These are phyloP conservation scores for Zalaria sp. DNA, from an alignment of 2,329 filamentous ascomycete species.

Conservation along the genomic window DNA sequence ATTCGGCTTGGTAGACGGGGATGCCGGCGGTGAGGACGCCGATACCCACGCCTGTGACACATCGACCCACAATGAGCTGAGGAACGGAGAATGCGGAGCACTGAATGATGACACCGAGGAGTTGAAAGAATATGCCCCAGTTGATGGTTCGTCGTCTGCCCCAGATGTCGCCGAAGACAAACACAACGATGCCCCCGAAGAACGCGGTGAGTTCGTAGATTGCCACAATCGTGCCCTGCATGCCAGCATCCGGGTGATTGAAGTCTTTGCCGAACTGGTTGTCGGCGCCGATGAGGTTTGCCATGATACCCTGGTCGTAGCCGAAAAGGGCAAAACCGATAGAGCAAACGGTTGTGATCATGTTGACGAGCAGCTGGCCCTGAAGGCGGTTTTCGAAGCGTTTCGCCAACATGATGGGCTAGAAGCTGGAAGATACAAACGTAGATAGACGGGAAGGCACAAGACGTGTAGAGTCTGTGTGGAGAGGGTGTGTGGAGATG, in stretches of 20 bases:
- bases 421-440: no score
- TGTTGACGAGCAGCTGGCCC: conserved; percentile 1
- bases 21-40: conserved; percentile 42
- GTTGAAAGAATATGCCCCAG: conserved; percentile 25
- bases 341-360: not conserved
- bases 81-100: conserved; percentile 21
- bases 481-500: no score
- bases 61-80: conserved; percentile 38
- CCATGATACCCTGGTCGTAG: conserved; percentile 11
- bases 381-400: not conserved
- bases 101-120: conserved; percentile 25
- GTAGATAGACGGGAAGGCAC: no score
- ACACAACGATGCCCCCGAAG: no score
- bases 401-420: no score
- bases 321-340: conserved; percentile 5
- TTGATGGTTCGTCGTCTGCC: conserved; percentile 28
- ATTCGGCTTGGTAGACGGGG: conserved; percentile 40
- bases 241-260: conserved; percentile 18
- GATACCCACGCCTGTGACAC: conserved; percentile 38
- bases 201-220: conserved; percentile 15
- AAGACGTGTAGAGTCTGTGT: no score
- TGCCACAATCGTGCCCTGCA: conserved; percentile 23
- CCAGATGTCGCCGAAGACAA: no score
- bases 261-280: conserved; percentile 11
- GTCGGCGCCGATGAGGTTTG: conserved; percentile 7